phyloP scores from a whole-genome alignment of 768 basidiomycete species.

The Rhodotorula babjevae region DNA sequence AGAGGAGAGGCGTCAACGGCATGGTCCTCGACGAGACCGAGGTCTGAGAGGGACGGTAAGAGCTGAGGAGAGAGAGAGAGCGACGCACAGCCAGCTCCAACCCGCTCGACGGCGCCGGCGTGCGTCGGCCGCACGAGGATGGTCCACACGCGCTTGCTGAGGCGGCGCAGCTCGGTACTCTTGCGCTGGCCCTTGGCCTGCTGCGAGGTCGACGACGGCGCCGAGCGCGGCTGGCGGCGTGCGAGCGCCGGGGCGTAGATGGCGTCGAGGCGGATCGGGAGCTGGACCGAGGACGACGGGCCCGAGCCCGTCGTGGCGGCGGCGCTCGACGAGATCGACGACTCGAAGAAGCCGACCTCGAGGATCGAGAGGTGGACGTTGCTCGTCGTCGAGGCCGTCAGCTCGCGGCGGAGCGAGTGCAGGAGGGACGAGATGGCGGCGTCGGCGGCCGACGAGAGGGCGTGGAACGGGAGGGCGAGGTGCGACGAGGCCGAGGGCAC shows the following conservation, averaged over 20 bases:
- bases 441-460: slow-evolving; percentile 22
- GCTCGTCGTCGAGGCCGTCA: slow-evolving; percentile 1
- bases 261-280: slow-evolving; percentile 26
- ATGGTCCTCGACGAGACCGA: too few relatives aligned
- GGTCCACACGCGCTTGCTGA: slow-evolving; percentile 16
- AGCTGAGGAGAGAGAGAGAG: neutral
- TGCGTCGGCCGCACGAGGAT: slow-evolving; percentile 17
- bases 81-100: slow-evolving; percentile 22
- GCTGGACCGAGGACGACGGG: too few relatives aligned
- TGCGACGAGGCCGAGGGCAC: slow-evolving; percentile 20
- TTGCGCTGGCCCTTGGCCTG: neutral
- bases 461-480: slow-evolving; percentile 33
- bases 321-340: neutral
- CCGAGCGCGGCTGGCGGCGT: neutral
- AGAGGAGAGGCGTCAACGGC: too few relatives aligned
- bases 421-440: slow-evolving; percentile 27
- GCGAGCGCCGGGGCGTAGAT: slow-evolving; percentile 28
- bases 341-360: slow-evolving; percentile 23
- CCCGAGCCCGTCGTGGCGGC: neutral
- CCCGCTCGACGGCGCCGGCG: neutral
- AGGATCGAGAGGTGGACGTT: slow-evolving; percentile 19
- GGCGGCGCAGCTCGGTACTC: slow-evolving; percentile 1
- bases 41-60: too few relatives aligned
- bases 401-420: slow-evolving; percentile 37
- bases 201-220: neutral